Evolutionary conservation across 2,329 filamentous ascomycete species (phyloP).

Genomic region (Claviceps sp.): DNA sequence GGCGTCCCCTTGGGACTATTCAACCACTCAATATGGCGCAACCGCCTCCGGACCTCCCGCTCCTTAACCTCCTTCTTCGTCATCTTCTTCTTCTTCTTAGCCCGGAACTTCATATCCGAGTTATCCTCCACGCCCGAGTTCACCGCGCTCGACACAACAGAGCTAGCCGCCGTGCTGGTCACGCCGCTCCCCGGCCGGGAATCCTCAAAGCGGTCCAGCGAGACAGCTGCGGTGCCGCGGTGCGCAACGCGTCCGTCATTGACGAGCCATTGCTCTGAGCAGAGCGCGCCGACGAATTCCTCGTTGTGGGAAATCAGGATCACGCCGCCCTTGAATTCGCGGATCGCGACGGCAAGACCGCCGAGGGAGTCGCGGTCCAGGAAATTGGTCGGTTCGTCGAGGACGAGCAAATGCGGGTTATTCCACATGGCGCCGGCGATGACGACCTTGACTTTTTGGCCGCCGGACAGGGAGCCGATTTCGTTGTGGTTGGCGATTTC

Average conservation of each 20-base stretch:
- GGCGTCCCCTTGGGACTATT: constrained; percentile 78
- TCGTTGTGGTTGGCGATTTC: constrained; percentile 99
- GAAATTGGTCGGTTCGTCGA: constrained; percentile 99
- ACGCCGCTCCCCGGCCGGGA: constrained; percentile 46
- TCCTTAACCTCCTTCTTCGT: constrained; percentile 96
- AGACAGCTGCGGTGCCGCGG: constrained; percentile 62
- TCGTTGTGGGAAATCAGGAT: constrained; percentile 99
- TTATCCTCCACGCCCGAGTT: constrained; percentile 59
- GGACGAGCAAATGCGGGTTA: constrained; percentile 91
- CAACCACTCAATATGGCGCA: constrained; percentile 77
- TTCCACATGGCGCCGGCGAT: constrained; percentile 97
- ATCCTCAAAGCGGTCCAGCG: constrained; percentile 80
- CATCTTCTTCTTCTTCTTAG: constrained; percentile 96
- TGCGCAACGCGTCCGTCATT: constrained; percentile 76
- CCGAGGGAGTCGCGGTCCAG: constrained; percentile 95
- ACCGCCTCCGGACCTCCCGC: constrained; percentile 68
- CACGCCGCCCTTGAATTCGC: constrained; percentile 95
- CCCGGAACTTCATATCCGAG: constrained; percentile 70
- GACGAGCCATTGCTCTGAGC: constrained; percentile 94
- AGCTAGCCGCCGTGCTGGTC: constrained; percentile 43
- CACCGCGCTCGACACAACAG: constrained; percentile 44
- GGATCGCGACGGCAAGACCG: constrained; percentile 91
- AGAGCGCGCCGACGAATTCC: constrained; percentile 91
- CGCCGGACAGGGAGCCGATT: constrained; percentile 88
- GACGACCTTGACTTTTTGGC: constrained; percentile 98